These are phyloP conservation scores for Coccomyxa subellipsoidea DNA, from an alignment of 163 green algal species.

Conservation along the genomic window DNA sequence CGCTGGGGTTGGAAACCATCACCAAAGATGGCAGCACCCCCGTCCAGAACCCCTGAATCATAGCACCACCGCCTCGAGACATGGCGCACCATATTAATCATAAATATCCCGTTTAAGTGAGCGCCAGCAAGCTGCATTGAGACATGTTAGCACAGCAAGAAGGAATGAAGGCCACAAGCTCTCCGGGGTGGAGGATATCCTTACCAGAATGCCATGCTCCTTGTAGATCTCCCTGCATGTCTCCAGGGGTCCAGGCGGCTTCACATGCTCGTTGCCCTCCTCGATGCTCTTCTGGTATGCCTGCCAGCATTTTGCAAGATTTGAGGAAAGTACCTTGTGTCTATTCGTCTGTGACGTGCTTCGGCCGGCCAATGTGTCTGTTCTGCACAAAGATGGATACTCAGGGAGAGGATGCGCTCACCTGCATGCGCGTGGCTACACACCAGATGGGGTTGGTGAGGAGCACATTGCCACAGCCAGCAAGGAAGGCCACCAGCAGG, in stretches of 20 bases:
- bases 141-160: no score
- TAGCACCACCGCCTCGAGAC: background rate
- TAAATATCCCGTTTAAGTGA: no score
- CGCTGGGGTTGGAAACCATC: conserved; percentile 90
- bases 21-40: conserved; percentile 79
- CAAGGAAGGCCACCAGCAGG: conserved; percentile 72
- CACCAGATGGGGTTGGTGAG: conserved; percentile 92
- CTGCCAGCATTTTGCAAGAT: background rate
- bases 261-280: background rate
- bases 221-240: conserved; percentile 18
- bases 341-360: no score
- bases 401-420: background rate
- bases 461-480: conserved; percentile 88
- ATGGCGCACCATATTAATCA: background rate
- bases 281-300: conserved; percentile 19
- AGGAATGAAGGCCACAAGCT: no score
- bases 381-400: background rate
- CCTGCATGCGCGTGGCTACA: conserved; percentile 72
- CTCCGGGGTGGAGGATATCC: background rate
- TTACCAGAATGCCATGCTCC: conserved; percentile 19
- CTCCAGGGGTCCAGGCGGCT: background rate
- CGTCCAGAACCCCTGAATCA: conserved; percentile 62
- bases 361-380: background rate
- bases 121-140: no score
- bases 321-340: no score